Percentiles rank a stretch among this genome's conserved stretches.
Conservation (phyloP, 1,284 basidiomycete genomes). For the Leccinum subspadiceum region DNA sequence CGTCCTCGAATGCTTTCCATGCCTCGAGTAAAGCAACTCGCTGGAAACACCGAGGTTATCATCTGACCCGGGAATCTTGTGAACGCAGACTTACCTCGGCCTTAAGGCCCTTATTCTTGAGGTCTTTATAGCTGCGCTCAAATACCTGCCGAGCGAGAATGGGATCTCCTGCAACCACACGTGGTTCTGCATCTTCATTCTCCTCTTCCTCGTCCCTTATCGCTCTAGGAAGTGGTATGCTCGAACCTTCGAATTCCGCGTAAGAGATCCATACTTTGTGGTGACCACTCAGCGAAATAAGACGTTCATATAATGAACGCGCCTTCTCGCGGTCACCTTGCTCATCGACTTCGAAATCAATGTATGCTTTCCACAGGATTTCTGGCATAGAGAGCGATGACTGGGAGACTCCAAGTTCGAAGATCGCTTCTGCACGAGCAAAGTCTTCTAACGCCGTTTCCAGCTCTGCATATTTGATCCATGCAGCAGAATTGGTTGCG, state of each 20-base stretch:
- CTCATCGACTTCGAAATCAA: conserved; percentile 90
- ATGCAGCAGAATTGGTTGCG: conserved; percentile 85
- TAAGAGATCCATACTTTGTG: conserved; percentile 91
- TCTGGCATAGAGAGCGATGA: conserved; percentile 96
- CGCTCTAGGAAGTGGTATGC: conserved; percentile 62
- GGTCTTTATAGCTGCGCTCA: conserved; percentile 81
- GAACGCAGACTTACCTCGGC: conserved; percentile 65
- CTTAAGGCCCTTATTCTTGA: conserved; percentile 80
- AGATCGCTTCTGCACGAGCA: conserved; percentile 90
- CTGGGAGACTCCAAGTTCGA: conserved; percentile 93
- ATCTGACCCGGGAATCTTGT: not conserved
- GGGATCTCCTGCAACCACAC: conserved; percentile 69
- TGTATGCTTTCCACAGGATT: conserved; percentile 96
- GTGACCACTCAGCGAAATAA: conserved; percentile 86
- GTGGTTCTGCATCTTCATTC: conserved; percentile 59
- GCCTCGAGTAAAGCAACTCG: conserved; percentile 87
- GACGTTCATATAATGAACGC: conserved; percentile 86
- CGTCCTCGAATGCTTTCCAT: conserved; percentile 90
- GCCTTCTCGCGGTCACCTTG: conserved; percentile 89
- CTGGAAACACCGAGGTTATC: conserved; percentile 36
- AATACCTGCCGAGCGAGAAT: conserved; percentile 76
- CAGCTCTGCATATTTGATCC: conserved; percentile 97
- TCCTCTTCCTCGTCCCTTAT: conserved; percentile 77
- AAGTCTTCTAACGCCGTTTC: conserved; percentile 93
- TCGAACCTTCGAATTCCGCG: conserved; percentile 73